phyloP scores from a whole-genome alignment of 208 protist genomes.

The Leishmania tarentolae region DNA sequence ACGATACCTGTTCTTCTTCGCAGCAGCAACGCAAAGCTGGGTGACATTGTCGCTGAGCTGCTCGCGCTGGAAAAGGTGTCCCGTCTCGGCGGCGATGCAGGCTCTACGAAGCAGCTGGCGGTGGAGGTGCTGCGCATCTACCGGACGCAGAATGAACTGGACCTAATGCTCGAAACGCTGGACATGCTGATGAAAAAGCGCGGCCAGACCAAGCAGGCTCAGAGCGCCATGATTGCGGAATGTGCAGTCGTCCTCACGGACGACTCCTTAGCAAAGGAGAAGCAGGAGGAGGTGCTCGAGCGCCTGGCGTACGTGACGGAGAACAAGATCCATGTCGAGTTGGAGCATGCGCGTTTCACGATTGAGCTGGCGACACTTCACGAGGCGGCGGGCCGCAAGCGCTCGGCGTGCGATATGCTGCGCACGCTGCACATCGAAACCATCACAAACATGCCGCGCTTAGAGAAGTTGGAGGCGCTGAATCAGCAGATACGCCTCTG shows the following conservation, averaged over 20 bases:
- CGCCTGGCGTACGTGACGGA: slow-evolving; percentile 91
- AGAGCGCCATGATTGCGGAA: slow-evolving; percentile 93
- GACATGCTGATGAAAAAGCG: slow-evolving; percentile 94
- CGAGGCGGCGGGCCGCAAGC: slow-evolving; percentile 90
- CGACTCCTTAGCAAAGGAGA: slow-evolving; percentile 47
- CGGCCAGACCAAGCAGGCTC: slow-evolving; percentile 92
- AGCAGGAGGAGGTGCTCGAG: slow-evolving; percentile 88
- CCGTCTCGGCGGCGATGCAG: slow-evolving; percentile 77
- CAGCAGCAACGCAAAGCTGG: slow-evolving; percentile 51
- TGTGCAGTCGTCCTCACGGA: slow-evolving; percentile 67
- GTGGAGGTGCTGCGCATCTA: slow-evolving; percentile 91
- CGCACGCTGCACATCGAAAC: slow-evolving; percentile 97
- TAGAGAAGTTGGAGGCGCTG: slow-evolving; percentile 96
- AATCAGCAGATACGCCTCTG: slow-evolving; percentile 95
- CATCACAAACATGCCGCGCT: slow-evolving; percentile 96
- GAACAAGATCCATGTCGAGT: slow-evolving; percentile 97
- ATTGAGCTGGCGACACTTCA: slow-evolving; percentile 90
- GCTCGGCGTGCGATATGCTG: slow-evolving; percentile 92
- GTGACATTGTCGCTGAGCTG: slow-evolving; percentile 86
- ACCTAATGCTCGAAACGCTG: slow-evolving; percentile 84
- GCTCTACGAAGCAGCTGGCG: slow-evolving; percentile 79
- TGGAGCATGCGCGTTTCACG: slow-evolving; percentile 94
- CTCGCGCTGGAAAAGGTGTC: slow-evolving; percentile 91
- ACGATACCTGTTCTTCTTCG: slow-evolving; percentile 76
- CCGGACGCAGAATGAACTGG: slow-evolving; percentile 77